Percentiles rank a stretch among this genome's conserved stretches.
Conservation (phyloP, 2,329 filamentous ascomycete species). For the Talaromyces sp. region DNA sequence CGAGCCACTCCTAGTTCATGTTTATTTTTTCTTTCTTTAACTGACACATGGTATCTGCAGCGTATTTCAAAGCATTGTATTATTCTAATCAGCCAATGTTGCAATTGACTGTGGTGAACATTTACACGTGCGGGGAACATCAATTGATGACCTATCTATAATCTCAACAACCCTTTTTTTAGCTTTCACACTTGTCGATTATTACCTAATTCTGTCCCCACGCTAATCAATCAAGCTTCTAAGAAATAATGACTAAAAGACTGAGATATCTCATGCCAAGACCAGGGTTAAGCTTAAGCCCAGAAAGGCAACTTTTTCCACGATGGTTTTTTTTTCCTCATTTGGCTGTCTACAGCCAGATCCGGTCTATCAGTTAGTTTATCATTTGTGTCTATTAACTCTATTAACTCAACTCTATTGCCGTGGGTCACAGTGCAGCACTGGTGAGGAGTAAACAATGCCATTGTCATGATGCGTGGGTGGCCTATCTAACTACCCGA, state of each 20-base stretch:
- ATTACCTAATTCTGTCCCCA: not conserved
- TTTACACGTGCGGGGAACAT: not conserved
- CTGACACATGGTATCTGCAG: not conserved
- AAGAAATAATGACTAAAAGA: not conserved
- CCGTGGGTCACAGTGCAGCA: not conserved
- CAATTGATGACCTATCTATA: not conserved
- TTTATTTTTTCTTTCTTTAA: not conserved
- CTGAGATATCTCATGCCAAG: not conserved
- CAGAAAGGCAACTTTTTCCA: not conserved
- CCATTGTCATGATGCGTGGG: not conserved
- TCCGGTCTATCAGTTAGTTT: not conserved
- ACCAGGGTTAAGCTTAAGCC: not conserved
- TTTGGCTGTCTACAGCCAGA: not conserved
- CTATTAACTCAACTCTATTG: not conserved
- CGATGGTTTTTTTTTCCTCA: not conserved
- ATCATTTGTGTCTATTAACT: not conserved
- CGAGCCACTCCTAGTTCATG: not conserved
- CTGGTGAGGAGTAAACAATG: too few species aligned
- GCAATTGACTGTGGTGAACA: not conserved
- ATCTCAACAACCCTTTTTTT: not conserved
- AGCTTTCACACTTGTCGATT: not conserved
- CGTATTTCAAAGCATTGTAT: not conserved
- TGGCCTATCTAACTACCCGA: constrained; percentile 11
- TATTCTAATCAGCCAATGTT: not conserved
- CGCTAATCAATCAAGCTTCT: not conserved